Conservation (phyloP, 805 yeast genomes). For the Metschnikowia santaceciliae region DNA sequence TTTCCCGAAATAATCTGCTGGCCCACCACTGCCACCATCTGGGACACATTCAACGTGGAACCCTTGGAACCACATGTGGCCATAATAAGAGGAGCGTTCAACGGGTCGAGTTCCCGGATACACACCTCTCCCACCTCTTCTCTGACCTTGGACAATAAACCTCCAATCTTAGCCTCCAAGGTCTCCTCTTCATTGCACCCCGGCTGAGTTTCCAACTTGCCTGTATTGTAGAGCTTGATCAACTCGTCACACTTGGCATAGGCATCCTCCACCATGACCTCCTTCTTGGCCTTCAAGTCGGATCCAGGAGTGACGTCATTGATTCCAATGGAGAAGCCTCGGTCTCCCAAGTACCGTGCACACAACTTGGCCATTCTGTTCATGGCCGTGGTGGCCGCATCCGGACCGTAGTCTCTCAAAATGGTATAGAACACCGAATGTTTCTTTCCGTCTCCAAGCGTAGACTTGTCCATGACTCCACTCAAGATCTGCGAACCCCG, state of each 20-base stretch:
- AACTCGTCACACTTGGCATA: constrained; percentile 88
- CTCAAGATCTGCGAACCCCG: constrained; percentile 84
- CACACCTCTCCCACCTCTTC: constrained; percentile 99
- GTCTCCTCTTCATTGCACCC: constrained; percentile 99
- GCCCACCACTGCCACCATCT: constrained; percentile 99
- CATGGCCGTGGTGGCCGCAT: constrained; percentile 94
- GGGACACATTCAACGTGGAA: constrained; percentile 95
- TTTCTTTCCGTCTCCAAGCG: constrained; percentile 96
- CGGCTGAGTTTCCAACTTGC: constrained; percentile 95
- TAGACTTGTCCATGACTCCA: constrained; percentile 96
- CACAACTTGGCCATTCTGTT: constrained; percentile 98
- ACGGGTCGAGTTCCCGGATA: constrained; percentile 80
- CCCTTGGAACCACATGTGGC: constrained; percentile 99
- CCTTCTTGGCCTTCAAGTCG: constrained; percentile 73
- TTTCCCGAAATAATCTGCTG: constrained; percentile 98
- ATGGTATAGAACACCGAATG: constrained; percentile 95
- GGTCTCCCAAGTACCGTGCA: constrained; percentile 89
- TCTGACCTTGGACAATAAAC: constrained; percentile 91
- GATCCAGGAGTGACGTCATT: constrained; percentile 93
- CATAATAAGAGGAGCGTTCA: constrained; percentile 97
- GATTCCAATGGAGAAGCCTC: constrained; percentile 97
- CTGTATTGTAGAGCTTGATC: constrained; percentile 71
- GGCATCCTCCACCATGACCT: constrained; percentile 84
- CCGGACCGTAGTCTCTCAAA: constrained; percentile 93
- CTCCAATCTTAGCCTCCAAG: constrained; percentile 95